A percentile compares a stretch with the other conserved stretches of the same genome.
These are phyloP conservation scores for Lachnellula hyalina DNA, from an alignment of 2,329 filamentous ascomycete genomes.

Conservation along the genomic window DNA sequence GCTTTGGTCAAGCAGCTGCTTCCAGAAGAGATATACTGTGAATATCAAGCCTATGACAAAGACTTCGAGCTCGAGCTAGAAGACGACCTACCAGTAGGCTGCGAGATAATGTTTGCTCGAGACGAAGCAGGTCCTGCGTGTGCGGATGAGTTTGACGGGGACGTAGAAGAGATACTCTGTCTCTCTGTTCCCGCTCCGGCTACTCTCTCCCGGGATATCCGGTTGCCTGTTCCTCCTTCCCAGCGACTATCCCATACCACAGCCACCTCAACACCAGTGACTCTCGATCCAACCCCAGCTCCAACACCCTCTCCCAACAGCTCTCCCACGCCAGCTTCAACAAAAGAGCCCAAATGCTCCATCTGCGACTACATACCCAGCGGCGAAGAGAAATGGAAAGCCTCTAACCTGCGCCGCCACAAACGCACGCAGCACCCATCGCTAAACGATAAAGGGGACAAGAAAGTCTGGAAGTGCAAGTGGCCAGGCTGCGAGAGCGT, in stretches of 20 bases:
- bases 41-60: constrained; percentile 6
- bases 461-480: constrained; percentile 14
- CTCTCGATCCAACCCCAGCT: background rate
- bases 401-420: constrained; percentile 24
- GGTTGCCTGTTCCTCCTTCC: background rate
- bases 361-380: constrained; percentile 18
- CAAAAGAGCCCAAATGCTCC: constrained; percentile 10
- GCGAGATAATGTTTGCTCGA: background rate
- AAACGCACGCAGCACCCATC: constrained; percentile 21
- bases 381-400: constrained; percentile 26
- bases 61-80: constrained; percentile 3
- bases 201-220: background rate
- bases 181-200: background rate
- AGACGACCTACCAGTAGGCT: constrained; percentile 3
- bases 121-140: background rate
- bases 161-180: background rate
- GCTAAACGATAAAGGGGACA: background rate
- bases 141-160: constrained; percentile 1
- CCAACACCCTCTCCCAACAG: background rate
- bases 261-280: background rate
- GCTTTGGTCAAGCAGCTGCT: constrained; percentile 17
- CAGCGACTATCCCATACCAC: background rate
- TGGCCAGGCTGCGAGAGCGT: constrained; percentile 17
- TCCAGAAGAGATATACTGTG: constrained; percentile 17
- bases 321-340: background rate